Evolutionary conservation across 352 stramenopile species (phyloP).

Genomic region (Phytophthora aleatoria): DNA sequence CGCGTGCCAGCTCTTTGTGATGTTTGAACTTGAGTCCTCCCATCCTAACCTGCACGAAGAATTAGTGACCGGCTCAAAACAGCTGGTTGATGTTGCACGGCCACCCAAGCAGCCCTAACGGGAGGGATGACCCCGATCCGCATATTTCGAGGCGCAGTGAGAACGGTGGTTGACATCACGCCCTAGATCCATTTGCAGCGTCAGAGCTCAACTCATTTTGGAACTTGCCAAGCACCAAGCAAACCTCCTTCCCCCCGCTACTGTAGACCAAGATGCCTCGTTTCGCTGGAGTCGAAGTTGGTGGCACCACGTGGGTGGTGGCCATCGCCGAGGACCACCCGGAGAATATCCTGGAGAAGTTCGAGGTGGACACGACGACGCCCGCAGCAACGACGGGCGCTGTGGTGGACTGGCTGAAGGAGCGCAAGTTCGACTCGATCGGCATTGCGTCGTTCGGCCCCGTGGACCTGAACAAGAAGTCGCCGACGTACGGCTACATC

Average conservation of each 20-base stretch:
- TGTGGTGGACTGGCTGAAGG: conserved; percentile 84
- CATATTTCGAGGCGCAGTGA: background rate
- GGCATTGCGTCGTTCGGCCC: conserved; percentile 96
- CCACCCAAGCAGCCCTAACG: conserved; percentile 12
- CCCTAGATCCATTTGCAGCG: background rate
- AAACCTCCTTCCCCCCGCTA: conserved; percentile 2
- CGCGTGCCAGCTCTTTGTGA: conserved; percentile 21
- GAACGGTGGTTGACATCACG: conserved; percentile 1
- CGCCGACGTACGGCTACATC: conserved; percentile 94
- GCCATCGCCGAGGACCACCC: conserved; percentile 90
- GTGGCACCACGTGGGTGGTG: conserved; percentile 95
- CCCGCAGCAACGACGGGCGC: conserved; percentile 85
- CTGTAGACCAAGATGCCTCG: conserved; percentile 32
- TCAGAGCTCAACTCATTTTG: conserved; percentile 10
- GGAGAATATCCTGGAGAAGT: conserved; percentile 88
- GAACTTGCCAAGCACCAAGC: conserved; percentile 18
- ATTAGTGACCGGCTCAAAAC: conserved; percentile 17
- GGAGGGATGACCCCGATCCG: conserved; percentile 13
- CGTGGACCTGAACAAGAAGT: conserved; percentile 85
- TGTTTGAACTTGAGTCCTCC: conserved; percentile 30
- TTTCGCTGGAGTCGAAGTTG: conserved; percentile 88
- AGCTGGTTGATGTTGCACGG: conserved; percentile 30
- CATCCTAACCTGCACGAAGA: conserved; percentile 15
- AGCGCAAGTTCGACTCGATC: conserved; percentile 79
- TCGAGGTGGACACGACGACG: conserved; percentile 85